Evolutionary conservation across 768 basidiomycete species (phyloP).

Genomic region (Suillus hirtellus): DNA sequence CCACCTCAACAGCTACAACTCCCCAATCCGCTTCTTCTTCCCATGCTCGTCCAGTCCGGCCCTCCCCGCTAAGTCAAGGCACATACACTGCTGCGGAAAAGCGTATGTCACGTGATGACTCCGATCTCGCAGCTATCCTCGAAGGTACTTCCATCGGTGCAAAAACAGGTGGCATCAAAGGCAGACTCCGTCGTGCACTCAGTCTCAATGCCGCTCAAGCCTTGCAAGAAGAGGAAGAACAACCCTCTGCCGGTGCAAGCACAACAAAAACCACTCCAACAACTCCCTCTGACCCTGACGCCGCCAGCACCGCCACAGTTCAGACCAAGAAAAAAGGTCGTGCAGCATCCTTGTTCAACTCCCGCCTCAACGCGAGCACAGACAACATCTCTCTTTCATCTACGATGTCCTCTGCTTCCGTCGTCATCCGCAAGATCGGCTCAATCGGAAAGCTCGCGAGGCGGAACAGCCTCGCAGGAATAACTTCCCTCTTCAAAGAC

Average conservation of each 20-base stretch:
- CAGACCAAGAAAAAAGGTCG: slow-evolving; percentile 72
- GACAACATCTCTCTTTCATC: slow-evolving; percentile 96
- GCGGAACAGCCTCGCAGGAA: slow-evolving; percentile 85
- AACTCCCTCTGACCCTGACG: slow-evolving; percentile 26
- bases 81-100: slow-evolving; percentile 64
- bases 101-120: slow-evolving; percentile 78
- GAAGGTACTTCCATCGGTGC: slow-evolving; percentile 45
- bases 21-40: slow-evolving; percentile 20
- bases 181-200: slow-evolving; percentile 71
- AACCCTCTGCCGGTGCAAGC: slow-evolving; percentile 29
- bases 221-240: slow-evolving; percentile 54
- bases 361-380: slow-evolving; percentile 82
- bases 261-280: slow-evolving; percentile 24
- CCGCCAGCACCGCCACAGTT: slow-evolving; percentile 38
- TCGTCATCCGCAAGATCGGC: slow-evolving; percentile 96
- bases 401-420: slow-evolving; percentile 91
- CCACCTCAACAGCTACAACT: slow-evolving; percentile 19
- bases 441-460: slow-evolving; percentile 87
- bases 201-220: slow-evolving; percentile 60
- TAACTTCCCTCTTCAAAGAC: slow-evolving; percentile 93
- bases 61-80: slow-evolving; percentile 36
- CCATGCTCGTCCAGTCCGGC: slow-evolving; percentile 32
- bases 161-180: slow-evolving; percentile 74
- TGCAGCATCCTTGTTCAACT: slow-evolving; percentile 81
- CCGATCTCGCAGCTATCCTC: slow-evolving; percentile 59